Percentiles rank a stretch among this genome's conserved stretches.
Evolutionary conservation across 1,139 yeast species (phyloP).

Genomic region (Wickerhamiella infanticola): DNA sequence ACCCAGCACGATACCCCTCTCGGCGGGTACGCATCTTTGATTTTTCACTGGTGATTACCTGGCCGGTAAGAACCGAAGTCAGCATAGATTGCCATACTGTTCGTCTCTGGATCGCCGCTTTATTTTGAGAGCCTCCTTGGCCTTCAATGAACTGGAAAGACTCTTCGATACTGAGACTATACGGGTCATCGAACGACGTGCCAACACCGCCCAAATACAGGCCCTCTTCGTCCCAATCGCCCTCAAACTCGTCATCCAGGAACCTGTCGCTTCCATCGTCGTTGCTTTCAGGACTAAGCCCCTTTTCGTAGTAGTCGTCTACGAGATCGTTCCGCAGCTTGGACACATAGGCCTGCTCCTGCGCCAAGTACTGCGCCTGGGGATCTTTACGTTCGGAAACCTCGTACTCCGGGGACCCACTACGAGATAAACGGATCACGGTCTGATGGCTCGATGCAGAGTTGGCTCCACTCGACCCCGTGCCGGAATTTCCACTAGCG

Average conservation of each 20-base stretch:
- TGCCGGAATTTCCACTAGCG: neutral
- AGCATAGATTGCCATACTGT: slow-evolving; percentile 96
- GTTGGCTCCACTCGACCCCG: neutral
- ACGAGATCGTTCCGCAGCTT: slow-evolving; percentile 46
- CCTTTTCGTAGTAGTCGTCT: slow-evolving; percentile 37
- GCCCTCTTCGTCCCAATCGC: slow-evolving; percentile 9
- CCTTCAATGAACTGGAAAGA: slow-evolving; percentile 11
- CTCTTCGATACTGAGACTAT: slow-evolving; percentile 17
- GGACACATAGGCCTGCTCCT: slow-evolving; percentile 53
- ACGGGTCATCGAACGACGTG: slow-evolving; percentile 24
- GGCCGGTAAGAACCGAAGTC: slow-evolving; percentile 81
- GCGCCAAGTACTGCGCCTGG: slow-evolving; percentile 31
- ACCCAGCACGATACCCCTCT: slow-evolving; percentile 13
- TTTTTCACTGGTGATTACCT: slow-evolving; percentile 82
- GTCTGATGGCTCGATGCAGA: neutral
- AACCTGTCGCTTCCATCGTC: slow-evolving; percentile 3
- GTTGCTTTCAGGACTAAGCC: slow-evolving; percentile 13
- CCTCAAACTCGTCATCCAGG: neutral
- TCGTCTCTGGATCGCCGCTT: slow-evolving; percentile 45
- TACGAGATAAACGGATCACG: neutral
- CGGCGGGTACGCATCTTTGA: slow-evolving; percentile 37
- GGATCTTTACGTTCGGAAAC: slow-evolving; percentile 7
- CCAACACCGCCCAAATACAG: slow-evolving; percentile 22
- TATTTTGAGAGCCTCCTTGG: slow-evolving; percentile 2
- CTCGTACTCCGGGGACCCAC: neutral